Evolutionary conservation across 192 early-diverging fungal species (phyloP).

Genomic region (Backusella parvicylindrica): DNA sequence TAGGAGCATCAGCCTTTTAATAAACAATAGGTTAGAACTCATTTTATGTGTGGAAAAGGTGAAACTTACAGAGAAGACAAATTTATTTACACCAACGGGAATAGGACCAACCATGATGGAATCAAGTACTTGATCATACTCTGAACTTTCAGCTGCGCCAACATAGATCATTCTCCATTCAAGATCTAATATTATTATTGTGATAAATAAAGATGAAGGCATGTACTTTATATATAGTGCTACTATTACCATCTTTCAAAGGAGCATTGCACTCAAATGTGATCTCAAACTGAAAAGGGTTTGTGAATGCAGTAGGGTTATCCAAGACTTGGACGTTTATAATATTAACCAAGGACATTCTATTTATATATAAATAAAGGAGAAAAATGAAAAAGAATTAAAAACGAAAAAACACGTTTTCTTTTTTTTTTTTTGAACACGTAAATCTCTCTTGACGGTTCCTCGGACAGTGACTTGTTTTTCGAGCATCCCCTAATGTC

Average conservation of each 20-base stretch:
- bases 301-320: conserved; percentile 80
- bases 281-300: conserved; percentile 89
- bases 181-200: conserved; percentile 53
- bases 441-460: neutral
- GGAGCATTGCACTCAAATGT: conserved; percentile 93
- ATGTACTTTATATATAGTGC: neutral
- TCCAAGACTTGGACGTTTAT: conserved; percentile 81
- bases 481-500: too few species aligned
- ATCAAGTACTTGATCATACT: conserved; percentile 92
- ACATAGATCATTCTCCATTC: conserved; percentile 99
- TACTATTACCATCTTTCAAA: conserved; percentile 74
- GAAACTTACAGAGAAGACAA: conserved; percentile 76
- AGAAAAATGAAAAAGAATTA: conserved; percentile 15
- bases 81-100: conserved; percentile 92
- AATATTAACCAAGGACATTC: conserved; percentile 81
- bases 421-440: neutral
- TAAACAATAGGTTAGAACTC: neutral
- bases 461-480: neutral
- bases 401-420: neutral
- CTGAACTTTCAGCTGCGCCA: conserved; percentile 78
- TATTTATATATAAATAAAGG: conserved; percentile 6
- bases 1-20: conserved; percentile 70
- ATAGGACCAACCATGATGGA: conserved; percentile 95
- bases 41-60: neutral
- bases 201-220: neutral